Evolutionary conservation across 441 rosid species (phyloP), one percentile per base, ranked within the genome.

Genomic region (Pelargonium hybrid): DNA sequence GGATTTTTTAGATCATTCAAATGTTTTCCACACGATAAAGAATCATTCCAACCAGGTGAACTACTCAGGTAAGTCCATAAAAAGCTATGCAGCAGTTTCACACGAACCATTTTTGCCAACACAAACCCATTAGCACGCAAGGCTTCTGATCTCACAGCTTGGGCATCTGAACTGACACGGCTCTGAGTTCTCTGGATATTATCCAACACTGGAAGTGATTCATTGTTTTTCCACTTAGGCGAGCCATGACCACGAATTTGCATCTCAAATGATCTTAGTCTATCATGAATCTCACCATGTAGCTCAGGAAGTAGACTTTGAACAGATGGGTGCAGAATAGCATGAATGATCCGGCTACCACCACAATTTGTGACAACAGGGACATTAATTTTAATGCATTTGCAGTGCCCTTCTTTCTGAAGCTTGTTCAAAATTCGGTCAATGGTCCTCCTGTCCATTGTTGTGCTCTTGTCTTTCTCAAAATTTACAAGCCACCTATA

Each of bases 51-150:
- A 63, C 82, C 84, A 70, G 90, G 80, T 47, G 82, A 78, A 77
- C 83, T 72, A 62, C 86, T 86, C 45, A 86, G 78, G 72, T 80
- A 87, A 79, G 75, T 85, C 99, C 97, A 94, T 61, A 94, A 87
- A 83, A 89, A 94, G 68, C 78, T 72, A 81, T 94, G 99, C 39
- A 92, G 81, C 79, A 92, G 84, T 78, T 89, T 92, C 48, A 91
- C 91, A 26, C 98, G 96, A 68, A 88, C 88, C 98, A 94, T 90
- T 86, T 94, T 94, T 77, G 97, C 91, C 77, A 88, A 77, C 73
- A 92, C 91, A 84, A 90, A 92, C 73, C 99, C 99, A 83, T 92
- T 94, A 73, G 93, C 83, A 68, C 94, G 92, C 92, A 92, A 90
- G 54, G 90, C 86, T 78, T 88, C 98, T 65, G 84, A 81, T 80